A percentile compares a stretch with the other conserved stretches of the same genome.
Conservation (phyloP, 2,329 filamentous ascomycete genomes). For the Colletotrichum lini region DNA sequence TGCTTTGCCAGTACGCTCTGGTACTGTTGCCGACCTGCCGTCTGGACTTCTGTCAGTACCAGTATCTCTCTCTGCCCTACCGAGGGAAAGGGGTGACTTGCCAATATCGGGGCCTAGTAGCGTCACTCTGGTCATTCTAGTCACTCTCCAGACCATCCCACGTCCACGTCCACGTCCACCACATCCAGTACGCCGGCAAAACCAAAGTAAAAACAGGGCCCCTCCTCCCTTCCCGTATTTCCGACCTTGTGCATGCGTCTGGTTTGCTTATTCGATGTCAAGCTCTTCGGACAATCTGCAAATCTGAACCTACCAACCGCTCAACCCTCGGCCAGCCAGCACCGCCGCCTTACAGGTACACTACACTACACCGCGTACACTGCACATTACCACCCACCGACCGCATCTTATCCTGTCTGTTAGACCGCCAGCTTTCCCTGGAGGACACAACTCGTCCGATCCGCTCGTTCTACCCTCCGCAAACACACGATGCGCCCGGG, state of each 20-base stretch:
- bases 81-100: neutral
- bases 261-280: constrained; percentile 21
- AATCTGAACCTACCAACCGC: constrained; percentile 24
- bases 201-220: neutral
- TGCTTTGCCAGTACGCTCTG: neutral
- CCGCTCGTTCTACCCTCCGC: constrained; percentile 13
- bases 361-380: neutral
- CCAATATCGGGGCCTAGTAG: constrained; percentile 10
- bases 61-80: neutral
- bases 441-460: constrained; percentile 17
- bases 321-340: neutral
- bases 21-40: constrained; percentile 7
- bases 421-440: constrained; percentile 2
- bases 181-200: constrained; percentile 13
- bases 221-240: constrained; percentile 30
- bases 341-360: constrained; percentile 2
- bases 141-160: constrained; percentile 6
- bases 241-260: constrained; percentile 8
- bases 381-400: neutral
- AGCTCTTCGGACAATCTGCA: constrained; percentile 36
- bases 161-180: neutral
- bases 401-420: constrained; percentile 3
- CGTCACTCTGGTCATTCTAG: neutral
- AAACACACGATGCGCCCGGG: constrained; percentile 61
- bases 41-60: neutral